Evolutionary conservation across 192 early-diverging fungal genomes (phyloP), one percentile per base, ranked within the genome.

Genomic region (Coemansia sp.): DNA sequence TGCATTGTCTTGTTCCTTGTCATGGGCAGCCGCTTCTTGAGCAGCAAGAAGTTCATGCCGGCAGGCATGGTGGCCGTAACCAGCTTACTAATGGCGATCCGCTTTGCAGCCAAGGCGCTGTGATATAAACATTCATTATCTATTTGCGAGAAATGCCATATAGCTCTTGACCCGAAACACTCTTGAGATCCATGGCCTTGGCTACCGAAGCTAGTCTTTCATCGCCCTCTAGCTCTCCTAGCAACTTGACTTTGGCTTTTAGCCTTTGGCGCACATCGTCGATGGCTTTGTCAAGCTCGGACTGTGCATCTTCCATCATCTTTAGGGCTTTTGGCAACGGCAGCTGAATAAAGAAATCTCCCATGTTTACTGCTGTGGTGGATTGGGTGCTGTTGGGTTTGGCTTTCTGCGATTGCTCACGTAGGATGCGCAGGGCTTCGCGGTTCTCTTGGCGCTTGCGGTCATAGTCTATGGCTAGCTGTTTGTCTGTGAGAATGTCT

Each of bases 1-100:
- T 79, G 77, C 65, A 58, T 70, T 24, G 67, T 69, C 6, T 51
- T 79, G 18, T 61, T 45, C 55, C 38, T 73, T 0, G 62, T 79
- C 31, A 79, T 79, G 77, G 77, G 71, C 38, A 57, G 65, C 31
- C 77, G 77, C 40, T 79, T 70, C 36, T 3, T 70, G 60, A 35
- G 48, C n/a, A 79, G 71, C 71, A 70, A 62, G 33, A 79, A 74
- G 71, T 60, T 79, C 36, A 79, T 79, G 77, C 77, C 77, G 0
- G 77, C 67, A 9, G 77, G 77, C 56, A 70, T 79, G 71, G 71
- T 79, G 11, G 63, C 71, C 7, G 31, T 45, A 6, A 56, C 60
- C 8, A 73, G 71, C 31, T 68, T 79, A 14, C 40, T 70, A 24
- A 79, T 79, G 77, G 46, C 55, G 45, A 34, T 63, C 24, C 77